A percentile compares a stretch with the other conserved stretches of the same genome.
Evolutionary conservation across 306 rosid species (phyloP).

Genomic region (Dryas alaskensis): DNA sequence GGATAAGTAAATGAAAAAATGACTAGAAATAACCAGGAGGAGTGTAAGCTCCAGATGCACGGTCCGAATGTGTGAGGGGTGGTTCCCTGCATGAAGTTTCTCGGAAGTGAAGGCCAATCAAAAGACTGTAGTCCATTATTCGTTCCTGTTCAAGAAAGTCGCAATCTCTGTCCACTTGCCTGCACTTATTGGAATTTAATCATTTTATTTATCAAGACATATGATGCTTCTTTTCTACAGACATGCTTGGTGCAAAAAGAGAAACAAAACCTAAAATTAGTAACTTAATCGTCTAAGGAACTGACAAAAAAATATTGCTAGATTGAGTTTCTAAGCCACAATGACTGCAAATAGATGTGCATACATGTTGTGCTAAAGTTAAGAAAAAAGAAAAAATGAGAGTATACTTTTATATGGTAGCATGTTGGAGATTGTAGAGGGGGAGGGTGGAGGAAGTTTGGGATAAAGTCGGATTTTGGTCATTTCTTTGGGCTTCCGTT

Average conservation of each 20-base stretch:
- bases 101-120: conserved; percentile 89
- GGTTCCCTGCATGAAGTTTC: conserved; percentile 42
- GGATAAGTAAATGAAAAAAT: conserved; percentile 7
- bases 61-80: conserved; percentile 32
- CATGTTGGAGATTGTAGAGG: not conserved
- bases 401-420: not conserved
- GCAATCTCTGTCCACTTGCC: conserved; percentile 94
- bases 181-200: conserved; percentile 24
- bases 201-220: too few species aligned
- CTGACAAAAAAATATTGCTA: not conserved
- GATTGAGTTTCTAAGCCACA: not conserved
- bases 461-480: too few species aligned
- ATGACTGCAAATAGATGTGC: not conserved
- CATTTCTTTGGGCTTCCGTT: too few species aligned
- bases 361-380: not conserved
- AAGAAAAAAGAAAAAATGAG: not conserved
- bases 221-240: not conserved
- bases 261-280: not conserved
- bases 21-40: conserved; percentile 33
- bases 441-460: too few species aligned
- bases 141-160: conserved; percentile 93
- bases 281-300: not conserved
- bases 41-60: conserved; percentile 37
- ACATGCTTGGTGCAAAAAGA: not conserved
- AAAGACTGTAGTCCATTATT: conserved; percentile 94